These are phyloP conservation scores for Pseudocercospora musae DNA, from an alignment of 2,329 filamentous ascomycete genomes.

Conservation along the genomic window DNA sequence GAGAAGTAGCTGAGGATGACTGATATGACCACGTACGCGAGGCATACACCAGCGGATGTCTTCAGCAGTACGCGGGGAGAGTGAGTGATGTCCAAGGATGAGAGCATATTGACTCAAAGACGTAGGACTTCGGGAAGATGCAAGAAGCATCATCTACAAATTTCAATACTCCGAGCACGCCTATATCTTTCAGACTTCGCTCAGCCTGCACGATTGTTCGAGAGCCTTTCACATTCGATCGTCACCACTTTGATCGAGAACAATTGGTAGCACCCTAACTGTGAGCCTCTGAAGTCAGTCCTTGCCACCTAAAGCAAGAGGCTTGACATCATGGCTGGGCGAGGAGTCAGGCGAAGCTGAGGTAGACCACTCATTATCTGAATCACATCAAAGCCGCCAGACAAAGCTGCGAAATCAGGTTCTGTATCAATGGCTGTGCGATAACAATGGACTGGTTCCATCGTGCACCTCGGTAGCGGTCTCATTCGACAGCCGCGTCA, in stretches of 20 bases:
- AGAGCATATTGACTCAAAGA: background rate
- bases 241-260: background rate
- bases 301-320: background rate
- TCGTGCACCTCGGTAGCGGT: background rate
- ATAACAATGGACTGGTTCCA: background rate
- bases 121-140: no score
- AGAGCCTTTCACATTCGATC: background rate
- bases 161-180: no score
- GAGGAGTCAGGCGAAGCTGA: background rate
- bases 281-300: background rate
- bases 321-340: background rate
- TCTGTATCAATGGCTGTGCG: background rate
- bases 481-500: background rate
- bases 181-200: background rate
- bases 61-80: background rate
- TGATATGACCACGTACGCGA: slow-evolving; percentile 4
- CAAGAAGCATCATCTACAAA: no score
- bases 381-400: background rate
- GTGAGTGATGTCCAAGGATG: background rate
- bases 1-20: slow-evolving; percentile 10
- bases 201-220: background rate
- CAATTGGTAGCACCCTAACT: background rate
- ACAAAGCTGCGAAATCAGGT: background rate
- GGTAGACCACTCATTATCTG: background rate
- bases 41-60: background rate